Percentiles rank a stretch among this genome's conserved stretches.
phyloP scores from a whole-genome alignment of 192 early-diverging fungal species.

The Ramicandelaber brevisporus region DNA sequence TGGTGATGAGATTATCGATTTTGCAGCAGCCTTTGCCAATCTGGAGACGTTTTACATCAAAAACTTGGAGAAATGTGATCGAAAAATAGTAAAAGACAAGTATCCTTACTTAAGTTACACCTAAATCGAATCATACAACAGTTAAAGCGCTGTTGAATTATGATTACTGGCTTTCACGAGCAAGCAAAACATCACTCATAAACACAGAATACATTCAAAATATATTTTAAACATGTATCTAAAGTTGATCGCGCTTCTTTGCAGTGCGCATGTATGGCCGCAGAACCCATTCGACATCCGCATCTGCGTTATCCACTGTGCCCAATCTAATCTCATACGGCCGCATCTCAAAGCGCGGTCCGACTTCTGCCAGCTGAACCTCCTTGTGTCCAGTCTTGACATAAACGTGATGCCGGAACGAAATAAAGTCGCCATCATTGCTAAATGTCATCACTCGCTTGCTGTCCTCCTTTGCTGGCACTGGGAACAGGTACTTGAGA shows the following conservation, averaged over 20 bases:
- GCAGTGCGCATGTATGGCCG: slow-evolving; percentile 75
- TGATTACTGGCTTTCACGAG: no score
- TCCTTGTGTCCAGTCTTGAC: slow-evolving; percentile 69
- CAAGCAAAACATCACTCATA: no score
- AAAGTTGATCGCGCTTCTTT: slow-evolving; percentile 52
- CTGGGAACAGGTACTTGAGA: slow-evolving; percentile 89
- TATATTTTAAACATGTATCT: slow-evolving; percentile 1
- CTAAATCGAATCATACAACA: no score
- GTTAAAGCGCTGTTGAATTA: no score
- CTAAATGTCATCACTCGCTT: slow-evolving; percentile 95
- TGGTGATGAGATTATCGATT: no score
- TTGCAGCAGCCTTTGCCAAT: no score
- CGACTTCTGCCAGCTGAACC: slow-evolving; percentile 86
- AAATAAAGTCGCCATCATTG: slow-evolving; percentile 91
- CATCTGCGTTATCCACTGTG: slow-evolving; percentile 78
- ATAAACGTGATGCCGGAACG: slow-evolving; percentile 92
- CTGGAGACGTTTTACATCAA: no score
- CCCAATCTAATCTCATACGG: slow-evolving; percentile 88
- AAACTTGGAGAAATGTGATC: slow-evolving; percentile 15
- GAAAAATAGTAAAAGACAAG: no score
- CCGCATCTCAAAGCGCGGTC: slow-evolving; percentile 95
- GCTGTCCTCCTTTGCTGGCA: slow-evolving; percentile 85
- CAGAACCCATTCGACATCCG: slow-evolving; percentile 92
- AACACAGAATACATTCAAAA: background rate
- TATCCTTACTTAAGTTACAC: no score